Conservation (phyloP, 2,329 filamentous ascomycete species). For the Fusarium tanahbumbuense region DNA sequence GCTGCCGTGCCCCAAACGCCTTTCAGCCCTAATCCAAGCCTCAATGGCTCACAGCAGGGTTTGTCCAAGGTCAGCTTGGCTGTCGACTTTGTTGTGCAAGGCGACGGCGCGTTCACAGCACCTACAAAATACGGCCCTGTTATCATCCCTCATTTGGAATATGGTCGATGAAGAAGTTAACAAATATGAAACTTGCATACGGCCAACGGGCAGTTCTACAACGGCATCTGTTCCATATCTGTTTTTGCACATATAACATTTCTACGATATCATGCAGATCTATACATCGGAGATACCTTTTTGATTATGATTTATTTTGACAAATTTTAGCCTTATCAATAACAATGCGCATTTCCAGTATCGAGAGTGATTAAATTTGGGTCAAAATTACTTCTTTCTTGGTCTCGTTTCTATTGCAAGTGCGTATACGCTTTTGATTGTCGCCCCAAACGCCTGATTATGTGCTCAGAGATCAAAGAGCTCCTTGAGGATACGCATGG, state of each 20-base stretch:
- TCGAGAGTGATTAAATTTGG: background rate
- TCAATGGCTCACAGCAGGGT: conserved; percentile 55
- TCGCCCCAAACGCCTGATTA: conserved; percentile 2
- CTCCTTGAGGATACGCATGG: conserved; percentile 81
- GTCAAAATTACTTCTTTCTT: conserved; percentile 25
- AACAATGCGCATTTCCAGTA: background rate
- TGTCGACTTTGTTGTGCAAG: conserved; percentile 97
- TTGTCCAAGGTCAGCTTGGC: conserved; percentile 82
- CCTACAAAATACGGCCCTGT: conserved; percentile 98
- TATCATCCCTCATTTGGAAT: conserved; percentile 88
- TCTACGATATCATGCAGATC: conserved; percentile 37
- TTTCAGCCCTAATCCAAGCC: conserved; percentile 54
- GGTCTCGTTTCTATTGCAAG: conserved; percentile 32
- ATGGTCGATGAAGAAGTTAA: conserved; percentile 60
- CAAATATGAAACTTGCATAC: background rate
- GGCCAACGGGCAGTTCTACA: background rate
- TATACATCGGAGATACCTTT: conserved; percentile 43
- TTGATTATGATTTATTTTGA: conserved; percentile 15
- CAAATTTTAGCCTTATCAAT: background rate
- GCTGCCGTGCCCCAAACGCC: conserved; percentile 51
- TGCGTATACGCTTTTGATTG: conserved; percentile 28
- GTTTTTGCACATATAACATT: conserved; percentile 35
- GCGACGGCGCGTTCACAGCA: conserved; percentile 80
- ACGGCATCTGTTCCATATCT: conserved; percentile 7
- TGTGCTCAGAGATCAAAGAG: conserved; percentile 73